A percentile compares a stretch with the other conserved stretches of the same genome.
Evolutionary conservation across 441 rosid species (phyloP).

Genomic region (Gossypium gossypioides): DNA sequence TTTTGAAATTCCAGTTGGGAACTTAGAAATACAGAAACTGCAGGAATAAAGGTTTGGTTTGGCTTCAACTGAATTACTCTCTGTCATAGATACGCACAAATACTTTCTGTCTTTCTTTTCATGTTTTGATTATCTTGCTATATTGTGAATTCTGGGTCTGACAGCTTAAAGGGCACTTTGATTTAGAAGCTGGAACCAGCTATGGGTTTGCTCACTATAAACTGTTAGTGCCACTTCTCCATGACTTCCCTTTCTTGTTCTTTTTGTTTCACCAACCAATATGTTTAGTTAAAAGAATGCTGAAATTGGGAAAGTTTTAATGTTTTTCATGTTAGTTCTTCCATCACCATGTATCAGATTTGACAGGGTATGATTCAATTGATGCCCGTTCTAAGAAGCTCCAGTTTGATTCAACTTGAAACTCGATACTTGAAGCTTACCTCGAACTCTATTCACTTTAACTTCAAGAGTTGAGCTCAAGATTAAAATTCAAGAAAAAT

Average conservation of each 20-base stretch:
- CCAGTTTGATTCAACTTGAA: background rate
- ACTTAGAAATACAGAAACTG: background rate
- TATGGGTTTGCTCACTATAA: slow-evolving; percentile 37
- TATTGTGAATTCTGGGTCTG: background rate
- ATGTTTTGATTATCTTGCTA: background rate
- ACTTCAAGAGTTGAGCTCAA: background rate
- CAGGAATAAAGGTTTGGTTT: slow-evolving; percentile 5
- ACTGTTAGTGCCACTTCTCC: slow-evolving; percentile 22
- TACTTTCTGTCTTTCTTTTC: background rate
- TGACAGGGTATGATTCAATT: background rate
- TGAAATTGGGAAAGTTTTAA: background rate
- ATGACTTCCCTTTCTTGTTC: slow-evolving; percentile 13
- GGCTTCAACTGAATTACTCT: background rate
- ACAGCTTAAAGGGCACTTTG: slow-evolving; percentile 12
- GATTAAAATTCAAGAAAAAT: background rate
- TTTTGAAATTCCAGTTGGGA: background rate
- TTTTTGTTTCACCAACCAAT: background rate
- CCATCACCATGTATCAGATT: background rate
- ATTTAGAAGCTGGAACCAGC: slow-evolving; percentile 10
- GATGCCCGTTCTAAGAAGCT: background rate
- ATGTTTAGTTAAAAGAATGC: background rate
- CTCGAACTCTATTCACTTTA: background rate
- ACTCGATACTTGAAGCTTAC: background rate
- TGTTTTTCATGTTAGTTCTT: background rate
- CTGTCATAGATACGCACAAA: background rate